phyloP scores from a whole-genome alignment of 371 early-diverging fungal species.

The Lichtheimia ramosa region DNA sequence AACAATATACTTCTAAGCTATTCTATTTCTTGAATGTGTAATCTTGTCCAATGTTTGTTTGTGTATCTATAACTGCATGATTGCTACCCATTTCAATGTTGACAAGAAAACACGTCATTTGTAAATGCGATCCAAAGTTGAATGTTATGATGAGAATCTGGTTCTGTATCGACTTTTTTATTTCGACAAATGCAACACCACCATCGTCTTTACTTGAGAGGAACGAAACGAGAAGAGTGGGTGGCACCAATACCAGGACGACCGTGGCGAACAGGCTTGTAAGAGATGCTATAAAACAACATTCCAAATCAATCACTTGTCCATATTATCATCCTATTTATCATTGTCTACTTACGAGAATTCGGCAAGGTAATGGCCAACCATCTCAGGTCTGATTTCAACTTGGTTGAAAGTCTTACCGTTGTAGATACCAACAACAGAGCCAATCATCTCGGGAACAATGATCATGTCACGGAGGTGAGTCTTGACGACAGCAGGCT shows the following conservation, averaged over 20 bases:
- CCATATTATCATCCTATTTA: background rate
- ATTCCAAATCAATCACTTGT: background rate
- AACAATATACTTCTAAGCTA: too few relatives aligned
- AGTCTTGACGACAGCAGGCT: slow-evolving; percentile 98
- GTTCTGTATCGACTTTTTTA: too few relatives aligned
- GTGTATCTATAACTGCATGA: too few relatives aligned
- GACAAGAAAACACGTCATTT: too few relatives aligned
- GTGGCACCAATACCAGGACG: slow-evolving; percentile 99
- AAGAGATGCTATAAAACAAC: slow-evolving; percentile 65
- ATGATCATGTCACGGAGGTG: slow-evolving; percentile 99
- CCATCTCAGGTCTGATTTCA: slow-evolving; percentile 99
- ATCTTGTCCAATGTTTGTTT: too few relatives aligned
- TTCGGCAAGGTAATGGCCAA: slow-evolving; percentile 97
- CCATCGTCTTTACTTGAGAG: slow-evolving; percentile 63
- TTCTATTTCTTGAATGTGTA: too few relatives aligned
- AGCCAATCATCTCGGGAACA: slow-evolving; percentile 99
- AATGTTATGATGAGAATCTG: too few relatives aligned
- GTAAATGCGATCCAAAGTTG: too few relatives aligned
- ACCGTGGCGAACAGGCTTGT: slow-evolving; percentile 99
- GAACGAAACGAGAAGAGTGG: slow-evolving; percentile 90
- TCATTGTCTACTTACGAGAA: slow-evolving; percentile 56
- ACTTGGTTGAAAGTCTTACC: slow-evolving; percentile 99
- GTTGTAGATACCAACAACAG: slow-evolving; percentile 98
- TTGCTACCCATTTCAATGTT: too few relatives aligned
- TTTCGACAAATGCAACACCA: too few relatives aligned